Percentiles rank a stretch among this genome's conserved stretches.
phyloP scores from a whole-genome alignment of 2,329 filamentous ascomycete species.

The Biscogniauxia sp. region DNA sequence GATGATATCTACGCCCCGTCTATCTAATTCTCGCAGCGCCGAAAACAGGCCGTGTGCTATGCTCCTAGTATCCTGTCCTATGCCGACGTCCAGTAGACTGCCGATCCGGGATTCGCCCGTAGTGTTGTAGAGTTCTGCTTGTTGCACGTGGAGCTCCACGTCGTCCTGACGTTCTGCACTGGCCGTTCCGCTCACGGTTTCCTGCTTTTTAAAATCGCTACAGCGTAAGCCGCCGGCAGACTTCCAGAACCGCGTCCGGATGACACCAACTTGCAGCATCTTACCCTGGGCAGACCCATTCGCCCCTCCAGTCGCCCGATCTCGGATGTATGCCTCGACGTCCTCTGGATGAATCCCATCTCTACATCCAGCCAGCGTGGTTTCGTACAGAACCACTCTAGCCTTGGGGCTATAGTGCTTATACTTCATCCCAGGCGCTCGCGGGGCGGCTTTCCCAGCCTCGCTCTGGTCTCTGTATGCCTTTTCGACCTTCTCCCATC shows the following conservation, averaged over 20 bases:
- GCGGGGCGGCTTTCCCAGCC: constrained; percentile 62
- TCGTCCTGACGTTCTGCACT: constrained; percentile 20
- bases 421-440: constrained; percentile 98
- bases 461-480: constrained; percentile 78
- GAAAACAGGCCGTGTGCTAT: constrained; percentile 89
- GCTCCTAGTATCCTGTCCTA: constrained; percentile 67
- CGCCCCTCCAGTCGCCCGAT: constrained; percentile 10
- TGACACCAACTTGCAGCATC: constrained; percentile 44
- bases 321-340: constrained; percentile 20
- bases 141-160: constrained; percentile 38
- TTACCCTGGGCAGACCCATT: constrained; percentile 10
- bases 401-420: constrained; percentile 95
- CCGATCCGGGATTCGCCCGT: constrained; percentile 34
- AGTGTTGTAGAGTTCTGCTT: constrained; percentile 38
- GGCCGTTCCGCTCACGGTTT: constrained; percentile 23
- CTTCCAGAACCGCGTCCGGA: constrained; percentile 56
- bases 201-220: constrained; percentile 30
- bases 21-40: constrained; percentile 80
- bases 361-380: constrained; percentile 36
- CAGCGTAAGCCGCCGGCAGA: constrained; percentile 40
- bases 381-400: constrained; percentile 78
- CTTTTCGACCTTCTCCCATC: constrained; percentile 76
- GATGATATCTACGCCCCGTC: constrained; percentile 74
- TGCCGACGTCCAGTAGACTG: constrained; percentile 64
- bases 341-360: constrained; percentile 39